A percentile compares a stretch with the other conserved stretches of the same genome.
These are phyloP conservation scores for Colletotrichum sp. DNA, from an alignment of 2,329 filamentous ascomycete genomes.

Conservation along the genomic window DNA sequence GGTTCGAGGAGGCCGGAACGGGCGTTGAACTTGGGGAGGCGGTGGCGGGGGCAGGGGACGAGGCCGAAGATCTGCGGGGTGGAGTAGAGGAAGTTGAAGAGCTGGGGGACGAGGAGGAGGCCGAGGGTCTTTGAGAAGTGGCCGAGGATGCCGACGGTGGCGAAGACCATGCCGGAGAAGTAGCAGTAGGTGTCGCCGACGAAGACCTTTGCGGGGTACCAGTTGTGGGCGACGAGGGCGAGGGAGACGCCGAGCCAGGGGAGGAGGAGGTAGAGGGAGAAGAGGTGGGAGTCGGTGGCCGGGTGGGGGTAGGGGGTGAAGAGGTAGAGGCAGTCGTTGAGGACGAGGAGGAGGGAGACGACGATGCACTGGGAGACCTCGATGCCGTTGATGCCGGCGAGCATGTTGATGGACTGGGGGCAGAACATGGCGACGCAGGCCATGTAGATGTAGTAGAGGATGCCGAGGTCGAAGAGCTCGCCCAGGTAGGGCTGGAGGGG, in stretches of 20 bases:
- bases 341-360: constrained; percentile 80
- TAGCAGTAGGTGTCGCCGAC: constrained; percentile 99
- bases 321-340: constrained; percentile 91
- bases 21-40: constrained; percentile 87
- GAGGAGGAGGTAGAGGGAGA: constrained; percentile 92
- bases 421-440: constrained; percentile 95
- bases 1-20: constrained; percentile 85
- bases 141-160: constrained; percentile 92
- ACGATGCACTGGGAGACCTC: constrained; percentile 95
- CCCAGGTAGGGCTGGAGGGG: constrained; percentile 86
- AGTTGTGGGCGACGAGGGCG: constrained; percentile 89
- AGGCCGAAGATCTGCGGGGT: constrained; percentile 89
- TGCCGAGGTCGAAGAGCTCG: constrained; percentile 80
- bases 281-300: constrained; percentile 92
- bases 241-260: constrained; percentile 93
- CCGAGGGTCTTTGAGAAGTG: constrained; percentile 98
- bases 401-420: constrained; percentile 98
- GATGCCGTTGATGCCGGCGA: constrained; percentile 99
- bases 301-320: constrained; percentile 86
- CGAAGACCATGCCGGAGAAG: constrained; percentile 98
- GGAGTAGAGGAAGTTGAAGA: constrained; percentile 97
- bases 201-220: constrained; percentile 94
- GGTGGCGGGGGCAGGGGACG: constrained; percentile 90
- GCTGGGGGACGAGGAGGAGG: constrained; percentile 88
- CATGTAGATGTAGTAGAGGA: constrained; percentile 96